Evolutionary conservation across 2,329 filamentous ascomycete genomes (phyloP).

Genomic region (Thielaviopsis populi): DNA sequence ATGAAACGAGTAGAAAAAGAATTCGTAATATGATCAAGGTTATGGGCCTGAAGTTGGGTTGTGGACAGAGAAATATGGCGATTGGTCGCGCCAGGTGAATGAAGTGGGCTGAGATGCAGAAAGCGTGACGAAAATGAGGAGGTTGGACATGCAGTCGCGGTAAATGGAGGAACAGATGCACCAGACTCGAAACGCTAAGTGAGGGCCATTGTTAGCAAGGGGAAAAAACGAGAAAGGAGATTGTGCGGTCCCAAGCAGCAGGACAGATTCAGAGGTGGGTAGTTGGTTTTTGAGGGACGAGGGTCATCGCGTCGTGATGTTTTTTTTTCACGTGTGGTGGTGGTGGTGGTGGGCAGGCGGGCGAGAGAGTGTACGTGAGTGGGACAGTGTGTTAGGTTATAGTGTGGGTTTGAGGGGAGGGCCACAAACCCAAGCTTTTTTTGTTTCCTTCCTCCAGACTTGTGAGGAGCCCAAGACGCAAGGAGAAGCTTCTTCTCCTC

Average conservation of each 20-base stretch:
- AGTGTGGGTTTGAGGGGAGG: too few species aligned
- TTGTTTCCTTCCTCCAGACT: not conserved
- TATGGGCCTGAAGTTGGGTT: not conserved
- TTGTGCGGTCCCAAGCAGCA: too few species aligned
- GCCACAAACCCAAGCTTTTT: not conserved
- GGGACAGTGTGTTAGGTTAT: not conserved
- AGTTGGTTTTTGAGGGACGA: too few species aligned
- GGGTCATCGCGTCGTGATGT: too few species aligned
- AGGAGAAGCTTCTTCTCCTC: not conserved
- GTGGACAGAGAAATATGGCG: not conserved
- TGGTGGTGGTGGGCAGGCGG: too few species aligned
- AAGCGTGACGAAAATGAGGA: not conserved
- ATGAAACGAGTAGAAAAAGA: not conserved
- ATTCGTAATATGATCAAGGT: not conserved
- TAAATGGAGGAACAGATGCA: not conserved
- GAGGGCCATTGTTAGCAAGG: not conserved
- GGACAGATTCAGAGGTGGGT: too few species aligned
- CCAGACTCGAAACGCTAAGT: not conserved
- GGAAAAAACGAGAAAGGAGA: not conserved
- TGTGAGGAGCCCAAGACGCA: not conserved
- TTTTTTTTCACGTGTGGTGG: not conserved
- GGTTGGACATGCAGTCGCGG: slow-evolving; percentile 4
- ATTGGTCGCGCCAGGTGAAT: not conserved
- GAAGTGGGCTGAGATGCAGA: not conserved
- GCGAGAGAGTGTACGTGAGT: not conserved